A percentile compares a stretch with the other conserved stretches of the same genome.
These are phyloP conservation scores for Penicillium bovifimosum DNA, from an alignment of 495 filamentous ascomycete genomes.

Conservation along the genomic window DNA sequence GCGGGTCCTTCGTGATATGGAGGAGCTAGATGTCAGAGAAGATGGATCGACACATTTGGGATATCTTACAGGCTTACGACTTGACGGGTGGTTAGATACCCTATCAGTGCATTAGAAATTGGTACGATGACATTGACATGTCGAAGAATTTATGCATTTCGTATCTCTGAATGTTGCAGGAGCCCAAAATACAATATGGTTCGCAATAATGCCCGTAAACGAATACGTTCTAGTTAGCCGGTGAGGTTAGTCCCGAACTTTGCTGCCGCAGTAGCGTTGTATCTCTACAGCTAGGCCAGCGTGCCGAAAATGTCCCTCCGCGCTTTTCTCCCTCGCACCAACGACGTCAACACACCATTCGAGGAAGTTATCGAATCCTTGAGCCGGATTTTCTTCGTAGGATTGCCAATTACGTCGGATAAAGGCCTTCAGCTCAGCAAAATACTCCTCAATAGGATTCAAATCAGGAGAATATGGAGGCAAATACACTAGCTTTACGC, in stretches of 20 bases:
- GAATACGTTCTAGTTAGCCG: neutral
- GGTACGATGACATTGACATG: conserved; percentile 2
- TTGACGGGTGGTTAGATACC: conserved; percentile 19
- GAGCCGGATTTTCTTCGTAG: too few species aligned
- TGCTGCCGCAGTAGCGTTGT: neutral
- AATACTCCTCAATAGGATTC: too few species aligned
- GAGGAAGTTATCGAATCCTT: too few species aligned
- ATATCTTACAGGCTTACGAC: conserved; percentile 12
- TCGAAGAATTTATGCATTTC: conserved; percentile 8
- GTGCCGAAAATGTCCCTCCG: neutral
- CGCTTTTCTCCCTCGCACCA: neutral
- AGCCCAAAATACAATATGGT: neutral
- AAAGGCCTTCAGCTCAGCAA: too few species aligned
- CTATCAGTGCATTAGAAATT: conserved; percentile 5
- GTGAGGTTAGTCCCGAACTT: too few species aligned
- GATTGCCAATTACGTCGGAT: too few species aligned
- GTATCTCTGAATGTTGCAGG: conserved; percentile 3
- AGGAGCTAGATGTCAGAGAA: conserved; percentile 23
- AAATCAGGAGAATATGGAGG: too few species aligned
- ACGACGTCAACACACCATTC: neutral
- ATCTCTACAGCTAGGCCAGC: neutral
- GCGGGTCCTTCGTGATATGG: conserved; percentile 25
- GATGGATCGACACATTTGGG: conserved; percentile 28
- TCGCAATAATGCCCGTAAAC: neutral
- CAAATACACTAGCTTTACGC: too few species aligned